Conservation (phyloP, 768 basidiomycete species). For the Coprinopsis cinerea region DNA sequence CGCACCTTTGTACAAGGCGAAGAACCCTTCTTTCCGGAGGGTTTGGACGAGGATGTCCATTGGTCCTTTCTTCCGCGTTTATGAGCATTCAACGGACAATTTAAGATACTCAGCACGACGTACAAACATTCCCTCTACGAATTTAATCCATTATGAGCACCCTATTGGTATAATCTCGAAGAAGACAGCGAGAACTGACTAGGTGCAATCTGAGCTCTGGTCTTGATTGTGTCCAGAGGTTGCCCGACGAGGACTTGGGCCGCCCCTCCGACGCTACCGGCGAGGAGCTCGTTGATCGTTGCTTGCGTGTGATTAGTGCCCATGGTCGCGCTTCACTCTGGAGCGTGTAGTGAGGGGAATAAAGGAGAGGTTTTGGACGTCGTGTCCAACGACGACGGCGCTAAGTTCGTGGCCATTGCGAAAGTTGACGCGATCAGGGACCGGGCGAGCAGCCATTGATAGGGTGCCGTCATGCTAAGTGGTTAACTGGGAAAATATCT, state of each 20-base stretch:
- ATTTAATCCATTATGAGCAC: constrained; percentile 8
- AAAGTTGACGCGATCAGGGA: background rate
- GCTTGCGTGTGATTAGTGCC: constrained; percentile 24
- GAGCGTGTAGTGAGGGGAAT: background rate
- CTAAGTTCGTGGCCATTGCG: background rate
- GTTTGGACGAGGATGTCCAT: constrained; percentile 88
- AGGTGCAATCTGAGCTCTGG: constrained; percentile 81
- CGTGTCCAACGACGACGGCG: background rate
- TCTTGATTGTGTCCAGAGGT: constrained; percentile 85
- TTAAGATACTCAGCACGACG: constrained; percentile 24
- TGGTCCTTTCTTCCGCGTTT: constrained; percentile 61
- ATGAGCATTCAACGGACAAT: background rate
- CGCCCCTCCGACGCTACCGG: constrained; percentile 89
- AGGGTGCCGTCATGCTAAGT: background rate
- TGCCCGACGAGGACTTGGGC: constrained; percentile 95
- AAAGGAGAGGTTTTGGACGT: background rate
- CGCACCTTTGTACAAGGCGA: constrained; percentile 91
- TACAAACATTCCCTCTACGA: constrained; percentile 81
- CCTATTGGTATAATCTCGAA: background rate
- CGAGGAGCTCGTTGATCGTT: constrained; percentile 76
- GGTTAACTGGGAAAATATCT: background rate
- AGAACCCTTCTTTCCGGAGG: constrained; percentile 80
- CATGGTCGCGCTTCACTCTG: background rate
- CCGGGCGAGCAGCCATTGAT: background rate
- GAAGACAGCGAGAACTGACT: constrained; percentile 39